Base-by-base conservation (phyloP, 352 stramenopile species). In the Thalassiosira hispida region DNA sequence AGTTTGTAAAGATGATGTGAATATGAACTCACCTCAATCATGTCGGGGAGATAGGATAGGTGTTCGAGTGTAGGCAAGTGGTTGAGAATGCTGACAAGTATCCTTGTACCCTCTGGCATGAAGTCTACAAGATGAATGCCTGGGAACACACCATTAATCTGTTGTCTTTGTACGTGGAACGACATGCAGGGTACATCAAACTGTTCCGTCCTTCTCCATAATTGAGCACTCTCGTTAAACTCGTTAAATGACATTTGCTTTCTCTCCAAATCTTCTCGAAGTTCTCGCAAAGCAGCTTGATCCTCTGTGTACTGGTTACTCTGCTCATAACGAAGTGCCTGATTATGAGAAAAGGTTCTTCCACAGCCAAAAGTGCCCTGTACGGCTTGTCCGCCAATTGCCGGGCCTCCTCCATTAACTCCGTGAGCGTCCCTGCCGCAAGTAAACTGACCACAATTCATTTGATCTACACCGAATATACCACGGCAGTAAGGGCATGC, bases 371-470 rank as follows among this genome's bases (percentile, higher is more conserved):
- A 69, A 5, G 20, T 59, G 2, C 46, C 68, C 49, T 22, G 31
- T 14, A 83, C 68, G 22, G 60, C 61, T 47, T 42, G 42, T 20
- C 70, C 70, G 14, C 75, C 75, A 44, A 83, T 29, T 12, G 70
- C 70, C 31, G 60, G 68, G 12, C 18, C 47, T 52, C 42, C 51
- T 12, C 66, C 59, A 56, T 65, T 64, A 6, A 61, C 33, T 9
- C 49, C 56, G 73, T 84, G 76, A 1, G 61, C 62, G 65, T 84
- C 76, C 52, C 55, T 52, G 1, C 76, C 76, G 47, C 76, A 84
- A 18, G 22, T 65, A 53, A 84, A 84, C 56, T 72, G 51, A 46
- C 61, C 53, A 22, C 76, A 84, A 56, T 84, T 84, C 44, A 3
- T 62, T 31, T 80, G 55, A 61, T 84, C 61, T 20, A 84, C 49